Evolutionary conservation across 1,139 yeast genomes (phyloP), one percentile per base, ranked within the genome.

Genomic region (Hyphopichia khmerensis): DNA sequence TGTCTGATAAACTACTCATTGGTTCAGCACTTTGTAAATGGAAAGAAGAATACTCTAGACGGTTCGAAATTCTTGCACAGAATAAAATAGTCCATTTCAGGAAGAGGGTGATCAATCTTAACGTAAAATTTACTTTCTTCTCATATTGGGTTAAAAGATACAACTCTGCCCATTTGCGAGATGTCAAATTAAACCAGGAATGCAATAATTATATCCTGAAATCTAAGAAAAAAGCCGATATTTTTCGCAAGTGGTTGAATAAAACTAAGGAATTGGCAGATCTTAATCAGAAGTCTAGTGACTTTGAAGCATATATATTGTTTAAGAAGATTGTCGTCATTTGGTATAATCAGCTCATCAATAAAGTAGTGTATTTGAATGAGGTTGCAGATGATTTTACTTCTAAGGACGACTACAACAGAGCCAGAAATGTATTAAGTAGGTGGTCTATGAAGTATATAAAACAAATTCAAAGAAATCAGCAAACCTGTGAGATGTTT

Each of bases 371-470:
- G 10, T 52, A 60, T 18, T 48, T 70, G 33, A 45, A 53, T 3
- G 68, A 65, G 9, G 43, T 61, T 3, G 65, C 64, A 2, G 70
- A 69, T 14, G 67, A 65, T 15, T 48, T 52, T 32, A 26, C 58
- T 7, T 67, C 62, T 40, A 64, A 62, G 35, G 55, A 50, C 27
- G 72, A 69, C 32, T 59, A 65, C 32, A 51, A 46, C 18, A 52
- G 47, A 34, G 58, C 59, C 9, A 50, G 60, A 19, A 66, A 59
- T 17, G 43, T 56, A 3, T 48, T 72, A n/a, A 57, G 69, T 33
- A 56, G 50, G 13, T 72, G 78, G 78, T 61, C 69, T 1, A 65
- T 70, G 67, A 64, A 61, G 39, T 60, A 62, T 40, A 63, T 67
- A 39, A 69, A 67, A 47, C 53, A 53, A 23, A 57, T 65, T 9